phyloP scores from a whole-genome alignment of 2,329 filamentous ascomycete genomes.

The Colletotrichum zoysiae region DNA sequence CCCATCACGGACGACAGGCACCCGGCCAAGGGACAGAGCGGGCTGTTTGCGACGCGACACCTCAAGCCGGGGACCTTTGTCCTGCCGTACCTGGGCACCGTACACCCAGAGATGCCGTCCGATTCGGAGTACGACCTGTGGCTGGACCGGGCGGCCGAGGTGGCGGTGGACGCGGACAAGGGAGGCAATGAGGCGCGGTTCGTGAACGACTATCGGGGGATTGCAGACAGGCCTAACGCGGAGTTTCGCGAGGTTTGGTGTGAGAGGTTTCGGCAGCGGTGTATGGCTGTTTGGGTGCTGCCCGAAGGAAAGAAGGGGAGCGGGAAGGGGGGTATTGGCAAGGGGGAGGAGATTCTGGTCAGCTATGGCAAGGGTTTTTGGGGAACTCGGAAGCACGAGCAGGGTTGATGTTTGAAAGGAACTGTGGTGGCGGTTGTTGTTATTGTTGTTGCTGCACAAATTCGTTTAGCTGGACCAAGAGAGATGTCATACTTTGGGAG shows the following conservation, averaged over 20 bases:
- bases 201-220: constrained; percentile 75
- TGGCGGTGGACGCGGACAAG: constrained; percentile 71
- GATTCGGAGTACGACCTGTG: constrained; percentile 74
- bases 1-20: constrained; percentile 64
- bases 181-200: constrained; percentile 75
- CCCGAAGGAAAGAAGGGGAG: constrained; percentile 54
- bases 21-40: constrained; percentile 69
- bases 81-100: constrained; percentile 71
- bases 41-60: constrained; percentile 69
- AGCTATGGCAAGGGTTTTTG: constrained; percentile 79
- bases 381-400: constrained; percentile 45
- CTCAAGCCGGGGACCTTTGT: constrained; percentile 68
- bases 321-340: constrained; percentile 59
- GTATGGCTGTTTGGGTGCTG: constrained; percentile 71
- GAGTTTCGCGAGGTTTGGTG: constrained; percentile 73
- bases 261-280: constrained; percentile 61
- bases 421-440: no score
- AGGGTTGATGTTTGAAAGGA: background rate
- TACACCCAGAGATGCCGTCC: constrained; percentile 59
- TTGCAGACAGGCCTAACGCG: constrained; percentile 65
- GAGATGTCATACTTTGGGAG: background rate
- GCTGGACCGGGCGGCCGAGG: constrained; percentile 67
- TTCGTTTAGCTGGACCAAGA: background rate
- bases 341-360: constrained; percentile 74
- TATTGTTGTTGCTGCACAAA: background rate